These are phyloP conservation scores for Daldinia vernicosa DNA, from an alignment of 495 filamentous ascomycete species.

Conservation along the genomic window DNA sequence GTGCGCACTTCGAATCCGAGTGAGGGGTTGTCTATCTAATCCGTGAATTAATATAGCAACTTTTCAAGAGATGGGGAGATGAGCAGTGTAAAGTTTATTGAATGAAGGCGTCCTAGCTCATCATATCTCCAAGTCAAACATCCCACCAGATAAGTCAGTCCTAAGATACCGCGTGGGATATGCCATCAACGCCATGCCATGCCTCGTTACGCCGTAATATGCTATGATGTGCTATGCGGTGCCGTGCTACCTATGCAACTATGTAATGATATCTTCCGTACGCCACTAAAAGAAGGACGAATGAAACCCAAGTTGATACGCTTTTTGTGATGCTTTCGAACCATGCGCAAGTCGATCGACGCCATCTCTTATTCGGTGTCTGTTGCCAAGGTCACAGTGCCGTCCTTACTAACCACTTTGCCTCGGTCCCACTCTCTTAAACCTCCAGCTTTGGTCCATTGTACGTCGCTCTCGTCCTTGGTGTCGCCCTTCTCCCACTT, in stretches of 20 bases:
- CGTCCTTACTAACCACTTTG: slow-evolving; percentile 75
- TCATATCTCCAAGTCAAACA: background rate
- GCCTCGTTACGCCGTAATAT: slow-evolving; percentile 13
- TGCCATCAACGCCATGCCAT: slow-evolving; percentile 21
- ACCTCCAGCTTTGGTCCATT: slow-evolving; percentile 81
- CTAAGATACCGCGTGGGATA: background rate
- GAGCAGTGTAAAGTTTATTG: background rate
- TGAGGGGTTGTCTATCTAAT: too few relatives aligned
- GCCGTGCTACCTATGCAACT: slow-evolving; percentile 18
- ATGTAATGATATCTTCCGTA: slow-evolving; percentile 1
- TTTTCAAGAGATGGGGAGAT: too few relatives aligned
- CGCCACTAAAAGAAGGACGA: background rate
- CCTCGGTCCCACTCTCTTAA: slow-evolving; percentile 91
- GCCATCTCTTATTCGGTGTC: slow-evolving; percentile 1
- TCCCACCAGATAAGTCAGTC: background rate
- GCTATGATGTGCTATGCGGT: background rate
- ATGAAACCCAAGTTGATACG: background rate
- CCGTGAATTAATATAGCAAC: too few relatives aligned
- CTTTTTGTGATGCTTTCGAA: background rate
- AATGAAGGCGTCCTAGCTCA: background rate
- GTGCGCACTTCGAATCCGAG: too few relatives aligned
- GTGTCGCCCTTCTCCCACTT: slow-evolving; percentile 79
- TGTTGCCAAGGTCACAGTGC: slow-evolving; percentile 35
- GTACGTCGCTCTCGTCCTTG: slow-evolving; percentile 73
- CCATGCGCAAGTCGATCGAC: background rate